Percentiles rank a stretch among this genome's conserved stretches.
Evolutionary conservation across 2,329 filamentous ascomycete species (phyloP).

Genomic region (Pseudocercospora eumusae): DNA sequence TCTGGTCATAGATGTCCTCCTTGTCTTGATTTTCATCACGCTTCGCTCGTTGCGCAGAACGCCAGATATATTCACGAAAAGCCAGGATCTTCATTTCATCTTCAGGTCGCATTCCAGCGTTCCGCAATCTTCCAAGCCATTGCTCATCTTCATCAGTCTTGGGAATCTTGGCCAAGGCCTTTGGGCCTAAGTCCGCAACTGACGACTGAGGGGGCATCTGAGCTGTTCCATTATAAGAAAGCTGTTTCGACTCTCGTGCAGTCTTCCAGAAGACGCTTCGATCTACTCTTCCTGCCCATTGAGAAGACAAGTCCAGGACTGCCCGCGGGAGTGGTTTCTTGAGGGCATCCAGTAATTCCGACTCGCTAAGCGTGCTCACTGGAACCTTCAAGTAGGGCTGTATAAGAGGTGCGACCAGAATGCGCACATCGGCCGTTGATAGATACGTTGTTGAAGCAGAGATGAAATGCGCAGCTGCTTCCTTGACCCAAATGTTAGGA

Average conservation of each 20-base stretch:
- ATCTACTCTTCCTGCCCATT: slow-evolving; percentile 72
- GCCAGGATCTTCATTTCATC: slow-evolving; percentile 89
- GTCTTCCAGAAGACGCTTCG: slow-evolving; percentile 86
- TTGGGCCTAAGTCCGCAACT: slow-evolving; percentile 58
- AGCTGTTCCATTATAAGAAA: slow-evolving; percentile 54
- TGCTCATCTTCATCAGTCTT: slow-evolving; percentile 92
- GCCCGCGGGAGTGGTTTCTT: slow-evolving; percentile 77
- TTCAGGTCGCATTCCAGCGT: slow-evolving; percentile 75
- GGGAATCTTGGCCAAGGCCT: slow-evolving; percentile 62
- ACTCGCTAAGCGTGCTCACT: slow-evolving; percentile 69
- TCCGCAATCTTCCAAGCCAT: slow-evolving; percentile 83
- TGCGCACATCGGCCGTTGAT: slow-evolving; percentile 76
- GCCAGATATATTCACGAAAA: slow-evolving; percentile 88
- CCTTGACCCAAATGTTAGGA: slow-evolving; percentile 91
- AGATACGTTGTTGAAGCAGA: slow-evolving; percentile 74
- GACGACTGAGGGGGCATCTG: slow-evolving; percentile 60
- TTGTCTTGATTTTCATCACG: slow-evolving; percentile 54
- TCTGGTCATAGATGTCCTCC: slow-evolving; percentile 58
- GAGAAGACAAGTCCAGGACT: slow-evolving; percentile 80
- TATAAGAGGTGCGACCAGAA: slow-evolving; percentile 78
- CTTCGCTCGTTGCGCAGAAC: slow-evolving; percentile 70
- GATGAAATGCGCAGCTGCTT: slow-evolving; percentile 82
- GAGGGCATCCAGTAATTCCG: slow-evolving; percentile 74
- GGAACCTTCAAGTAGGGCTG: slow-evolving; percentile 77
- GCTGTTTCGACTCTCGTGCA: slow-evolving; percentile 67